Evolutionary conservation across 208 protist species (phyloP).

Genomic region (Leishmania gerbilli): DNA sequence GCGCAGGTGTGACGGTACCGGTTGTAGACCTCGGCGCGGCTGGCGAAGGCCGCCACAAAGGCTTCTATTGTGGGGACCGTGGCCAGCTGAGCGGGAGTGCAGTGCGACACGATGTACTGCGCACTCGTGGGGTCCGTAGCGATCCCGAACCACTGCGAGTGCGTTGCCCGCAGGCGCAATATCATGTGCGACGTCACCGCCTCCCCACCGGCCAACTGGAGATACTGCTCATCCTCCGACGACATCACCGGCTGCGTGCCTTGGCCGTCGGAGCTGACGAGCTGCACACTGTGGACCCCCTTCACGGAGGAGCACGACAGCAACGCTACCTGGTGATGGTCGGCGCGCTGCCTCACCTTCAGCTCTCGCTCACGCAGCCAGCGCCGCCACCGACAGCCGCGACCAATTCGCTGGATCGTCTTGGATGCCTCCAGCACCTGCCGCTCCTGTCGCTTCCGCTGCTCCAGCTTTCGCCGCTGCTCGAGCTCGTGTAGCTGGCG

Average conservation of each 20-base stretch:
- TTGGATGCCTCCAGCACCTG: conserved; percentile 41
- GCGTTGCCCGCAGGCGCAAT: conserved; percentile 28
- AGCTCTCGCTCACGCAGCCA: conserved; percentile 36
- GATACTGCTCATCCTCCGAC: conserved; percentile 17
- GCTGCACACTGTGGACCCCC: not conserved
- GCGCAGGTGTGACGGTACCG: conserved; percentile 40
- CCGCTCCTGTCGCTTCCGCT: conserved; percentile 36
- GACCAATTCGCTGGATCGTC: conserved; percentile 56
- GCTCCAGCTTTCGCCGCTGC: conserved; percentile 35
- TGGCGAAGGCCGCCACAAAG: conserved; percentile 40
- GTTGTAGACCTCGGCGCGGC: conserved; percentile 25
- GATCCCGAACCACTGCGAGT: conserved; percentile 48
- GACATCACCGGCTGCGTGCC: not conserved
- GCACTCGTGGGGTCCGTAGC: conserved; percentile 16
- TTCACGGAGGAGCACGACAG: conserved; percentile 11
- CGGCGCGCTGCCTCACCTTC: conserved; percentile 11
- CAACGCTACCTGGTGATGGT: conserved; percentile 31
- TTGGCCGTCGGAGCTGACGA: not conserved
- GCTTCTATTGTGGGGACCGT: conserved; percentile 30
- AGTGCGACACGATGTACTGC: conserved; percentile 2
- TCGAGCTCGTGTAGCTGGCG: conserved; percentile 22
- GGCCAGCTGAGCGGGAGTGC: conserved; percentile 12
- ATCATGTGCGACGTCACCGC: conserved; percentile 30
- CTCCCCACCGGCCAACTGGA: conserved; percentile 17
- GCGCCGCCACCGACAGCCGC: conserved; percentile 41